These are phyloP conservation scores for Eucalyptus fibrosa DNA, from an alignment of 345 rosid genomes.

Conservation along the genomic window DNA sequence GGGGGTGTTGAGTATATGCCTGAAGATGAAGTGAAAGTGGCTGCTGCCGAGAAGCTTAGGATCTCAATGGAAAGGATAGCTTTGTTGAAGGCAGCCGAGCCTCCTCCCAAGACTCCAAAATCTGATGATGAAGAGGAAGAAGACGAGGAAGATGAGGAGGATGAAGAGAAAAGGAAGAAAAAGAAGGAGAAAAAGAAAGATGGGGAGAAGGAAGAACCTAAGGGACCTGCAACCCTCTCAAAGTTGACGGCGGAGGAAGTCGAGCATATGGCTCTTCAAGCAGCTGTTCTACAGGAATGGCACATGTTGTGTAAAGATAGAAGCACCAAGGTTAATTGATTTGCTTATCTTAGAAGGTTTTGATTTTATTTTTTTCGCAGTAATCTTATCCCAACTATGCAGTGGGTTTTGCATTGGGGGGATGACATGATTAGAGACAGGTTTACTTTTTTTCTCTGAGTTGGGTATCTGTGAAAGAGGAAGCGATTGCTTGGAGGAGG, in stretches of 20 bases:
- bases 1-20: constrained; percentile 96
- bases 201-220: constrained; percentile 28
- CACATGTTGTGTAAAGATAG: constrained; percentile 79
- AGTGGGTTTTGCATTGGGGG: background rate
- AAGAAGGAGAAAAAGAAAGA: constrained; percentile 19
- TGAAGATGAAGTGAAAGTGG: constrained; percentile 88
- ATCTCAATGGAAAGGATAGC: constrained; percentile 93
- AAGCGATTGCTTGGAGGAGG: background rate
- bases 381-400: background rate
- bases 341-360: background rate
- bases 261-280: constrained; percentile 93
- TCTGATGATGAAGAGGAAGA: constrained; percentile 32
- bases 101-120: constrained; percentile 45
- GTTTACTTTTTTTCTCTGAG: background rate
- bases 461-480: background rate
- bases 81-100: constrained; percentile 81
- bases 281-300: constrained; percentile 96
- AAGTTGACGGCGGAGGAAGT: constrained; percentile 92
- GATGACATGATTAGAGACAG: background rate
- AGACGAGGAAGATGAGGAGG: constrained; percentile 23
- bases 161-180: constrained; percentile 4
- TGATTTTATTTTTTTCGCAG: background rate
- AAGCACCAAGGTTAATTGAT: constrained; percentile 32
- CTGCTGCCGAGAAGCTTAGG: constrained; percentile 82
- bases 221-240: constrained; percentile 61